Base-by-base conservation (phyloP, 2,329 filamentous ascomycete genomes). In the Fusarium acutatum region DNA sequence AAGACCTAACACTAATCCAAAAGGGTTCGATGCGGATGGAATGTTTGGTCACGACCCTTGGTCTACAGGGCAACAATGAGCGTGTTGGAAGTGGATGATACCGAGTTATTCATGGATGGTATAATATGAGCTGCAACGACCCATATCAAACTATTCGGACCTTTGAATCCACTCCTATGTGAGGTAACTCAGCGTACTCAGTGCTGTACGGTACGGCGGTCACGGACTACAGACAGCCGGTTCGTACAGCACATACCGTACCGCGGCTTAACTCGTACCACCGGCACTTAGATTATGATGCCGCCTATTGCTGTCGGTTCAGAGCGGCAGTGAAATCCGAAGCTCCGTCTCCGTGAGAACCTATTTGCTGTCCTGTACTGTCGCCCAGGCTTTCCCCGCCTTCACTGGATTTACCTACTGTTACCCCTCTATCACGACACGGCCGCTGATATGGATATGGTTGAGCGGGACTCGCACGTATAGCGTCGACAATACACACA, bases 1-100 rank as follows among this genome's bases (percentile, higher is more conserved):
- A 72, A 65, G 60, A 72, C 69, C 62, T 72, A 71, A 68, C 72
- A 72, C 72, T 74, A 74, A 63, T 70, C 67, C 67, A 69, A 60
- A 72, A 66, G 43, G 58, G 50, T 37, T 52, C 41, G 34, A 52
- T 47, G 32, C 46, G 37, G 30, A 67, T 71, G 53, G 43, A 68
- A 72, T 69, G 64, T 60, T 74, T 56, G 59, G 66, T 60, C 58
- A 73, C 72, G 66, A 49, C 34, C 34, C 34, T 46, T 41, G 40
- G 37, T 50, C 32, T 60, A 54, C 50, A 28, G 60, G 58, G 40
- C 52, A 70, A 26, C 60, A 70, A 47, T 52, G 44, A 47, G 57
- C 30, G 40, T 20, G 49, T 14, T 52, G n/a, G n/a, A 57, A 57
- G 30, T 57, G 38, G 54, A 46, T 57, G 49, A n/a, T 54, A 28